Evolutionary conservation across 1,284 basidiomycete species (phyloP).

Genomic region (Volvariella surrecta): DNA sequence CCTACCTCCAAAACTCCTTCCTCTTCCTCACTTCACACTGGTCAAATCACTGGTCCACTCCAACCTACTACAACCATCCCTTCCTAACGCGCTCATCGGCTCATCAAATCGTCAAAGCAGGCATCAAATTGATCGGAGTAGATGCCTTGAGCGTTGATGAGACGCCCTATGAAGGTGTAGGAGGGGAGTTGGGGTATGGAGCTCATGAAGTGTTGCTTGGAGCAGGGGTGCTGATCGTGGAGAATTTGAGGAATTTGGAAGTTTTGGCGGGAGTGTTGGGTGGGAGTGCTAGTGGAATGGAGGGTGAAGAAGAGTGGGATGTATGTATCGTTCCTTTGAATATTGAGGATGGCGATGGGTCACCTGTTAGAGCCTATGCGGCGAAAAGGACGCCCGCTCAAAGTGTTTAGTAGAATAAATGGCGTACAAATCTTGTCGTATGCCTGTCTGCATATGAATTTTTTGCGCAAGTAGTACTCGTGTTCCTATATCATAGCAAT

Average conservation of each 20-base stretch:
- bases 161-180: slow-evolving; percentile 31
- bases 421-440: too few species aligned
- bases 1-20: too few species aligned
- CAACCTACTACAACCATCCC: slow-evolving; percentile 52
- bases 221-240: slow-evolving; percentile 51
- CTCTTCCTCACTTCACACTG: slow-evolving; percentile 46
- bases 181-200: slow-evolving; percentile 29
- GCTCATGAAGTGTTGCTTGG: slow-evolving; percentile 52
- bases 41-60: slow-evolving; percentile 43
- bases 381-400: not conserved
- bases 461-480: too few species aligned
- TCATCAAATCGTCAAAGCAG: slow-evolving; percentile 34
- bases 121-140: slow-evolving; percentile 47
- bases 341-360: slow-evolving; percentile 50
- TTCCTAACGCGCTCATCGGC: slow-evolving; percentile 49
- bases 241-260: slow-evolving; percentile 52
- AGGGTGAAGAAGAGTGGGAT: slow-evolving; percentile 27
- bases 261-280: slow-evolving; percentile 16
- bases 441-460: too few species aligned
- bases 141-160: slow-evolving; percentile 63
- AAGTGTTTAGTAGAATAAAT: too few species aligned
- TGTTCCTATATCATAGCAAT: too few species aligned
- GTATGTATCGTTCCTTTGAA: slow-evolving; percentile 52
- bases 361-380: slow-evolving; percentile 55
- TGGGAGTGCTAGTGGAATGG: slow-evolving; percentile 8